Evolutionary conservation across 805 yeast species (phyloP), one percentile per base, ranked within the genome.

Genomic region (Suhomyces pyralidae): DNA sequence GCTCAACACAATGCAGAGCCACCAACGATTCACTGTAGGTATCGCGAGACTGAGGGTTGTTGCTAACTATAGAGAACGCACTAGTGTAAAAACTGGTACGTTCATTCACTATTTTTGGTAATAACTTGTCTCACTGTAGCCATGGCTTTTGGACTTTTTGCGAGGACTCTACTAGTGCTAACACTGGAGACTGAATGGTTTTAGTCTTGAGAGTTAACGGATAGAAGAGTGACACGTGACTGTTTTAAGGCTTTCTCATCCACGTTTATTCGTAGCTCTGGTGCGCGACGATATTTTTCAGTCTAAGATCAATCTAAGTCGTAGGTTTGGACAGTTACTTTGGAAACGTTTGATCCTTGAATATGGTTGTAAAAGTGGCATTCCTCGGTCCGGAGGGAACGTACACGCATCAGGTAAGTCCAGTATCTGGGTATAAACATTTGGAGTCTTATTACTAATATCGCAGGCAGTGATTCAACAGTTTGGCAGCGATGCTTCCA

Each of bases 321-420:
- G 12, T 26, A 26, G 3, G 1, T 9, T 26, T 8, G 3, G 12
- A 26, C 28, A 14, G 36, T 7, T 32, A 7, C 8, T 30, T 14
- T 14, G 5, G 8, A 30, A 32, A 14, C 17, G 36, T 30, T 30
- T 14, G n/a, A 2, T n/a, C 32, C 3, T 30, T 5, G 14, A 15
- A 30, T 30, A 32, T 38, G 24, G 42, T 26, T 26, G 28, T 50
- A 26, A 82, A 73, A 59, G 85, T 88, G 3, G 90, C 89, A 2
- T 93, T 82, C 62, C 70, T 93, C 49, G 99, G 98, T 0, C 99
- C 99, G 0, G 76, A 75, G 48, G 97, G 97, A 1, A 93, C 97
- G 0, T 94, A 90, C 68, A 88, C 98, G 2, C 96, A 93, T 61
- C 96, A 91, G 70, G 94, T 78, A 71, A 38, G 76, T 65, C 8